These are phyloP conservation scores for Russula brevipes DNA, from an alignment of 768 basidiomycete genomes.

Conservation along the genomic window DNA sequence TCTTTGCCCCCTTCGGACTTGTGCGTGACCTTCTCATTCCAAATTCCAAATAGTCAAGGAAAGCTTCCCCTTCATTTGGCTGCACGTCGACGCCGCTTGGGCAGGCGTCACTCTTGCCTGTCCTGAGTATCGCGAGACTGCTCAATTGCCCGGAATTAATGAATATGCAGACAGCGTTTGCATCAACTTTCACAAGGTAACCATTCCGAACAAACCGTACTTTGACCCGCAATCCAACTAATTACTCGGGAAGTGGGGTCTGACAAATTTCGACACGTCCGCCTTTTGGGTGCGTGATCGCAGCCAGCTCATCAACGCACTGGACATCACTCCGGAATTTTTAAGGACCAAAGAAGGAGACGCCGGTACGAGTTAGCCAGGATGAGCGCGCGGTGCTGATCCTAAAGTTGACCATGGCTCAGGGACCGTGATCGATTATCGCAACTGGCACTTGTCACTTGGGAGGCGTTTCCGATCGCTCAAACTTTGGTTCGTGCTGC, in stretches of 20 bases:
- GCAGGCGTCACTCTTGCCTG: constrained; percentile 79
- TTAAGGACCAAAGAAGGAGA: constrained; percentile 76
- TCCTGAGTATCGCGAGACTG: constrained; percentile 63
- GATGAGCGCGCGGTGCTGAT: not conserved
- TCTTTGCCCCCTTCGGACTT: constrained; percentile 14
- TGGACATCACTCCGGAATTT: constrained; percentile 84
- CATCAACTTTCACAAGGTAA: constrained; percentile 88
- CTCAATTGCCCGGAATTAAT: constrained; percentile 70
- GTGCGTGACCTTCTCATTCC: not conserved
- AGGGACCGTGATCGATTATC: constrained; percentile 83
- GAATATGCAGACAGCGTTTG: constrained; percentile 72
- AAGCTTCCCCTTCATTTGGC: constrained; percentile 61
- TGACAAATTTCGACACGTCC: constrained; percentile 84
- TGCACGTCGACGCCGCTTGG: constrained; percentile 92
- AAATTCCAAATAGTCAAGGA: constrained; percentile 26
- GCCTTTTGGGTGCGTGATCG: constrained; percentile 76
- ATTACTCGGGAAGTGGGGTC: constrained; percentile 61
- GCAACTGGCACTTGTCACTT: constrained; percentile 79
- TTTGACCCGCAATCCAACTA: not conserved
- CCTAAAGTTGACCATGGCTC: not conserved
- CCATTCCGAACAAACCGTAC: not conserved
- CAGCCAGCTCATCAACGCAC: constrained; percentile 63
- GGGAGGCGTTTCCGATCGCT: constrained; percentile 88
- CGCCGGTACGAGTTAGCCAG: constrained; percentile 43
- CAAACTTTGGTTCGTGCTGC: constrained; percentile 89